Evolutionary conservation across 371 early-diverging fungal genomes (phyloP), one percentile per base, ranked within the genome.

Genomic region (Apophysomyces sp.): DNA sequence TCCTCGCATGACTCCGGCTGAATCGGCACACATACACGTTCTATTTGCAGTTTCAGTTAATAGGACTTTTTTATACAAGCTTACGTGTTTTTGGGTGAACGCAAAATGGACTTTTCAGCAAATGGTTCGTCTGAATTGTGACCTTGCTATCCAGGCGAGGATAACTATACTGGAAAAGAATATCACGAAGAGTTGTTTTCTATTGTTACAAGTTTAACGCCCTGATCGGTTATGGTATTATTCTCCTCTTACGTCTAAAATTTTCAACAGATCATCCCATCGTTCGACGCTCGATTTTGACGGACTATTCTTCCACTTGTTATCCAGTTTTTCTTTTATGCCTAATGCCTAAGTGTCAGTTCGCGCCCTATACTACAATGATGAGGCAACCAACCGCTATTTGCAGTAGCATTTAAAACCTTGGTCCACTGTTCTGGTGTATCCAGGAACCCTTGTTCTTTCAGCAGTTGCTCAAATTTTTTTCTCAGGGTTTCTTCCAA

Each of bases 51-150:
- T 9, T 6, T 41, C n/a, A 6, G 16, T 6, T 41, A 11, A 41
- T 41, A 16, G n/a, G 16, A 15, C 3, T 41, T 26, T 27, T 15
- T 12, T 40, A 9, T 21, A 18, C 24, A 13, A 41, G 32, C 74
- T 71, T 81, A 84, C 93, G 86, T n/a, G 97, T 94, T 63, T 92
- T 92, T 16, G 99, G 98, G 78, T 99, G 99, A 16, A 99, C 92
- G 74, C 97, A 98, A 77, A 99, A 99, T 1, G 99, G 99, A 70
- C 94, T 90, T 76, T 99, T 99, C 18, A 99, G 87, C 78, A 99
- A 89, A 84, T 99, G 99, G 74, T 94, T 96, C 7, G 95, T 85
- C 29, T 89, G 86, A 11, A 87, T 91, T 0, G 96, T 89, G 8
- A 99, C 99, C 51, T 98, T 92, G 39, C 86, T 88, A 84, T 99